These are phyloP conservation scores for Scalesia atractyloides DNA, from an alignment of 129 eudicot species.

Conservation along the genomic window DNA sequence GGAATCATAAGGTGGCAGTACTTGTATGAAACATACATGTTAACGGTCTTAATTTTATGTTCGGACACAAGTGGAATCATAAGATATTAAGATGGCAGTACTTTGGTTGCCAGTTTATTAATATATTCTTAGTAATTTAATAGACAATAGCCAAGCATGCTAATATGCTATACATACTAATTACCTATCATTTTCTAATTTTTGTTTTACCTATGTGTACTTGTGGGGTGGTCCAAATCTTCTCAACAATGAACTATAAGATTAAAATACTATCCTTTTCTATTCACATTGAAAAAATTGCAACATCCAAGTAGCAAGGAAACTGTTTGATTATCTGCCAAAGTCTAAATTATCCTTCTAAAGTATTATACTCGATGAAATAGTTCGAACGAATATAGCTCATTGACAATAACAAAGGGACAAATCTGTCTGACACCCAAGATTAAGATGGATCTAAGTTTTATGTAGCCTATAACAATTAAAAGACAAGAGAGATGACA, in stretches of 20 bases:
- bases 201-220: background rate
- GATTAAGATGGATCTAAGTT: slow-evolving; percentile 1
- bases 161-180: background rate
- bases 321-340: no score
- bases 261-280: no score
- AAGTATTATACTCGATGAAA: background rate
- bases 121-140: background rate
- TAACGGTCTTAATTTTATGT: no score
- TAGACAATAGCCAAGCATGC: background rate
- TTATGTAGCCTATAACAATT: slow-evolving; percentile 11
- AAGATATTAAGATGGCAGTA: background rate
- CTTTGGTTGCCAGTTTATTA: background rate
- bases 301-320: background rate
- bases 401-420: background rate
- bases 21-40: no score
- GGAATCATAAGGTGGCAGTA: no score
- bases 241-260: no score
- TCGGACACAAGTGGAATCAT: background rate
- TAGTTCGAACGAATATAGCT: background rate
- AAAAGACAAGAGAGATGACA: slow-evolving; percentile 21
- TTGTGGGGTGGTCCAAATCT: background rate
- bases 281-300: background rate
- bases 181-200: background rate
- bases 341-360: background rate
- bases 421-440: background rate